Evolutionary conservation across 106 monocot species (phyloP).

Genomic region (Acanthochlamys bracteata): DNA sequence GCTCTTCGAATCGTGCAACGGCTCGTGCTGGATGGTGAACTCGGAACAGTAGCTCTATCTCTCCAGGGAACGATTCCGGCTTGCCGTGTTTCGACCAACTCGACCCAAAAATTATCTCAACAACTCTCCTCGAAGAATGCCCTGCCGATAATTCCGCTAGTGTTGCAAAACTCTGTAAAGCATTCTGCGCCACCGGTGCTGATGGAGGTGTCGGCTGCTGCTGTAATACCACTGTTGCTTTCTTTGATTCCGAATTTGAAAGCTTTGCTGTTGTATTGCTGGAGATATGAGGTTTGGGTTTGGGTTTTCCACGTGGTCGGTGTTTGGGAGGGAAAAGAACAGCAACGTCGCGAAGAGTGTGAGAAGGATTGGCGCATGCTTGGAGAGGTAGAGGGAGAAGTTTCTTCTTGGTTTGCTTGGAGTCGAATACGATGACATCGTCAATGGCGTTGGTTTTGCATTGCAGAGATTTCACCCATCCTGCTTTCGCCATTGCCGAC

Average conservation of each 20-base stretch:
- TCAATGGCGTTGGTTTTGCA: conserved; percentile 45
- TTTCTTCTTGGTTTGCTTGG: neutral
- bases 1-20: conserved; percentile 75
- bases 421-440: conserved; percentile 27
- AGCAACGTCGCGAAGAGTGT: conserved; percentile 28
- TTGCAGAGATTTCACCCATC: conserved; percentile 39
- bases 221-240: too few species aligned
- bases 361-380: conserved; percentile 22
- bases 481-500: conserved; percentile 20
- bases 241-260: neutral
- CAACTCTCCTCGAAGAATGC: conserved; percentile 65
- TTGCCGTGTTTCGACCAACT: conserved; percentile 44
- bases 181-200: neutral
- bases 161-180: conserved; percentile 10
- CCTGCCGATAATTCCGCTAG: conserved; percentile 44
- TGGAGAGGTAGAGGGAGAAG: conserved; percentile 3
- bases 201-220: neutral
- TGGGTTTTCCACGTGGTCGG: conserved; percentile 17
- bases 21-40: conserved; percentile 61
- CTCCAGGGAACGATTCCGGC: conserved; percentile 33
- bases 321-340: conserved; percentile 16
- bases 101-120: conserved; percentile 75
- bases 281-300: conserved; percentile 11
- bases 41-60: conserved; percentile 70
- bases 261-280: neutral